phyloP scores from a whole-genome alignment of 2,329 filamentous ascomycete species.

The Pseudonectria foliicola region DNA sequence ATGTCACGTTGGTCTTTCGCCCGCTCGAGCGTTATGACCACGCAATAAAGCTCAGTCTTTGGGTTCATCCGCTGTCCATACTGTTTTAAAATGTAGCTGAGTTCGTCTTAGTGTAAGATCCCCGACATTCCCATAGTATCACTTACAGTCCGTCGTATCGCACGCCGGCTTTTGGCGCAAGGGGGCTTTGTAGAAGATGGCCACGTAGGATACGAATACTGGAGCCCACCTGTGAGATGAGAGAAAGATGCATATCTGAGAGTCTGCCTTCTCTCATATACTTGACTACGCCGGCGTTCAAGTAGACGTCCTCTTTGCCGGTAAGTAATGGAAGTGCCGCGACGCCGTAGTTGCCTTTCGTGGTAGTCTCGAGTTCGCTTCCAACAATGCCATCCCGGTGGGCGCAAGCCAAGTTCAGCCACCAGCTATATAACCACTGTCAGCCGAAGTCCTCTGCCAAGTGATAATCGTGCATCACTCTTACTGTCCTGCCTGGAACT shows the following conservation, averaged over 20 bases:
- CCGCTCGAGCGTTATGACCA: constrained; percentile 41
- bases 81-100: constrained; percentile 41
- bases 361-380: constrained; percentile 36
- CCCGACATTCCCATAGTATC: neutral
- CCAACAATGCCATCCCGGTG: constrained; percentile 48
- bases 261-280: constrained; percentile 40
- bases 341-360: constrained; percentile 39
- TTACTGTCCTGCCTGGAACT: constrained; percentile 44
- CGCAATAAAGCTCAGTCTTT: constrained; percentile 32
- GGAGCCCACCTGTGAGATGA: constrained; percentile 43
- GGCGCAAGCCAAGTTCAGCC: constrained; percentile 49
- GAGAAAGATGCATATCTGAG: constrained; percentile 39
- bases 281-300: constrained; percentile 24
- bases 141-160: constrained; percentile 53
- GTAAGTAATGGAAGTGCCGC: constrained; percentile 43
- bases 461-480: constrained; percentile 7
- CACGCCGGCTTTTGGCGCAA: constrained; percentile 45
- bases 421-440: constrained; percentile 40
- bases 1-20: constrained; percentile 34
- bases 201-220: constrained; percentile 47
- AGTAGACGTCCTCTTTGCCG: constrained; percentile 40
- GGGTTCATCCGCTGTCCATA: constrained; percentile 39
- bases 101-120: constrained; percentile 1
- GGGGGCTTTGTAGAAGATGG: constrained; percentile 40
- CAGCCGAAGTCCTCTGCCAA: constrained; percentile 6